Conservation (phyloP, 495 filamentous ascomycete species). For the Hyaloscypha variabilis region DNA sequence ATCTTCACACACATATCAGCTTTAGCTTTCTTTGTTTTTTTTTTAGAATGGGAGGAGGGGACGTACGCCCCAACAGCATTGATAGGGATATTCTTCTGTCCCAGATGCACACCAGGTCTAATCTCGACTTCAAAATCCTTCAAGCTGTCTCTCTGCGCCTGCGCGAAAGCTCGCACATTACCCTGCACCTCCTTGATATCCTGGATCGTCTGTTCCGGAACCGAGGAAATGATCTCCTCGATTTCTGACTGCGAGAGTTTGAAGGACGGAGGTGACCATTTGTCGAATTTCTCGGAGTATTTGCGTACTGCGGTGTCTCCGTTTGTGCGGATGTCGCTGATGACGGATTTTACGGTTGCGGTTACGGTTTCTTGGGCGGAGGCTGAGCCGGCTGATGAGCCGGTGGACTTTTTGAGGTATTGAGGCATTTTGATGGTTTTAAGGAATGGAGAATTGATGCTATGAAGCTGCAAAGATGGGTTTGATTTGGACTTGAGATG, state of each 20-base stretch:
- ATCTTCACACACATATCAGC: conserved; percentile 30
- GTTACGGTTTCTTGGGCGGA: not conserved
- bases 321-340: conserved; percentile 47
- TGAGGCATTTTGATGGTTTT: conserved; percentile 19
- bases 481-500: not conserved
- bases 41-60: not conserved
- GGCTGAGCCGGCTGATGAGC: not conserved
- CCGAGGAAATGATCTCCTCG: conserved; percentile 38
- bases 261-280: conserved; percentile 53
- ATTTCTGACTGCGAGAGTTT: conserved; percentile 42
- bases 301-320: conserved; percentile 49
- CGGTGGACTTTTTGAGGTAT: conserved; percentile 28
- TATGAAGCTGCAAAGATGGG: not conserved
- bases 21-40: not conserved
- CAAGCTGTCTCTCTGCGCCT: conserved; percentile 46
- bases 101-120: conserved; percentile 49
- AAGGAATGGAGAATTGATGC: not conserved
- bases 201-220: conserved; percentile 46
- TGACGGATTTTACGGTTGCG: conserved; percentile 35
- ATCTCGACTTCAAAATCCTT: conserved; percentile 53
- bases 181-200: conserved; percentile 56
- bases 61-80: conserved; percentile 33
- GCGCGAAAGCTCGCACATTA: conserved; percentile 52
- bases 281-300: conserved; percentile 58
- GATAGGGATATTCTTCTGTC: conserved; percentile 52